phyloP scores from a whole-genome alignment of 768 basidiomycete species.

The Suillus decipiens region DNA sequence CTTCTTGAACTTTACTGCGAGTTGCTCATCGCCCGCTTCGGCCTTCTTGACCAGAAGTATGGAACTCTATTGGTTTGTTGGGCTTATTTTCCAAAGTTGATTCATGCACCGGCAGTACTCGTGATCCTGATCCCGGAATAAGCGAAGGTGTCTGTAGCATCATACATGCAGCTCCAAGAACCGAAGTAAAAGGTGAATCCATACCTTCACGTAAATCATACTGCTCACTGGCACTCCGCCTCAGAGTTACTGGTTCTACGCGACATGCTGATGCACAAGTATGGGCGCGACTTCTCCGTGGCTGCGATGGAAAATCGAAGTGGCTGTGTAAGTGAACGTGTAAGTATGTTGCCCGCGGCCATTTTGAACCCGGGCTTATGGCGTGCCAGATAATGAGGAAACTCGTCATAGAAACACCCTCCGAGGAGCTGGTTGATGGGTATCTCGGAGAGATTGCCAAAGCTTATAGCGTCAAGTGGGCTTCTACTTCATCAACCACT shows the following conservation, averaged over 20 bases:
- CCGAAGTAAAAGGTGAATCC: slow-evolving; percentile 78
- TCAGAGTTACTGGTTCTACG: slow-evolving; percentile 87
- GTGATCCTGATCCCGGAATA: slow-evolving; percentile 86
- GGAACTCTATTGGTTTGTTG: slow-evolving; percentile 24
- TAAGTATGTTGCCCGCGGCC: slow-evolving; percentile 37
- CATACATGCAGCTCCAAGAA: slow-evolving; percentile 89
- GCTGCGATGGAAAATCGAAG: slow-evolving; percentile 87
- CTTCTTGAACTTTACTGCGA: slow-evolving; percentile 94
- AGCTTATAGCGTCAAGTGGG: slow-evolving; percentile 79
- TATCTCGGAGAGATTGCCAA: slow-evolving; percentile 90
- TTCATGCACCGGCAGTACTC: slow-evolving; percentile 45
- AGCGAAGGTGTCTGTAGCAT: slow-evolving; percentile 86
- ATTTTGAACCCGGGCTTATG: slow-evolving; percentile 4
- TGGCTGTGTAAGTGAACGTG: slow-evolving; percentile 80
- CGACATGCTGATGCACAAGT: slow-evolving; percentile 95
- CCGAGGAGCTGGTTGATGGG: slow-evolving; percentile 75
- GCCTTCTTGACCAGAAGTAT: slow-evolving; percentile 86
- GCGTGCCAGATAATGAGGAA: slow-evolving; percentile 70
- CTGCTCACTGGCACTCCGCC: slow-evolving; percentile 13
- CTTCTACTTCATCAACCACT: slow-evolving; percentile 36
- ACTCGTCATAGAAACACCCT: slow-evolving; percentile 67
- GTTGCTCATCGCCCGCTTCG: slow-evolving; percentile 89
- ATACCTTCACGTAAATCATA: background rate
- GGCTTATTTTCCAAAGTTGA: slow-evolving; percentile 13
- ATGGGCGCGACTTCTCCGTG: slow-evolving; percentile 85